A percentile compares a stretch with the other conserved stretches of the same genome.
These are phyloP conservation scores for Pseudogymnoascus sp. DNA, from an alignment of 2,329 filamentous ascomycete species.

Conservation along the genomic window DNA sequence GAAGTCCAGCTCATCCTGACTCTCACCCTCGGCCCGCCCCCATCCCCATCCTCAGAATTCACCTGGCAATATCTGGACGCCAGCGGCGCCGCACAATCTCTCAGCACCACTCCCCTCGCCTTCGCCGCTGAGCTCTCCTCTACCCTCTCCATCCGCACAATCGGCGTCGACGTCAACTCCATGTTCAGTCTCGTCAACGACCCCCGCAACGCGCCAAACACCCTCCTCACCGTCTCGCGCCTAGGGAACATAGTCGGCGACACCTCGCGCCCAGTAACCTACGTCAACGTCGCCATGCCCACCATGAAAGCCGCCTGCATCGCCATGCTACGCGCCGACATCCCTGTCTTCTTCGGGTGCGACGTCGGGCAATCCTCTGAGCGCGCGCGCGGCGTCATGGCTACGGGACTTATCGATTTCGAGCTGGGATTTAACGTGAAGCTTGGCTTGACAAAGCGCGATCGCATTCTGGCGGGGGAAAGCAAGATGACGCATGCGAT, in stretches of 20 bases:
- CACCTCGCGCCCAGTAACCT: conserved; percentile 62
- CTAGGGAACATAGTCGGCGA: conserved; percentile 72
- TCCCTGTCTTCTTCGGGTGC: conserved; percentile 82
- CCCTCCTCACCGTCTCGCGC: conserved; percentile 66
- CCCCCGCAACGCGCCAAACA: conserved; percentile 67
- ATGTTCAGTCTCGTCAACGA: conserved; percentile 83
- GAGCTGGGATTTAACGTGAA: conserved; percentile 74
- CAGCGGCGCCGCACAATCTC: conserved; percentile 53
- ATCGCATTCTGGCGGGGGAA: conserved; percentile 66
- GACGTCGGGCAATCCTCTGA: conserved; percentile 83
- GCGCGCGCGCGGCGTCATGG: conserved; percentile 65
- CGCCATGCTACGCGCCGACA: conserved; percentile 67
- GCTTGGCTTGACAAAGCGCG: conserved; percentile 67
- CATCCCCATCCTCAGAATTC: conserved; percentile 60
- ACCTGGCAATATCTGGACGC: conserved; percentile 74
- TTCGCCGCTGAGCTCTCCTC: conserved; percentile 65
- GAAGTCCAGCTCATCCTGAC: conserved; percentile 79
- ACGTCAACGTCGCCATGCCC: conserved; percentile 73
- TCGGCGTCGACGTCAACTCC: conserved; percentile 52
- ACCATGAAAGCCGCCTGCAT: conserved; percentile 68
- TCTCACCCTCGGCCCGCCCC: conserved; percentile 73
- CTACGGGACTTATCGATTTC: conserved; percentile 69
- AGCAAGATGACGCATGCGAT: conserved; percentile 87
- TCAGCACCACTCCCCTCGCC: conserved; percentile 59
- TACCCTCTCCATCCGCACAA: conserved; percentile 48